Evolutionary conservation across 164 flowering plant genomes (phyloP), one percentile per base, ranked within the genome.

Genomic region (Houttuynia cordata): DNA sequence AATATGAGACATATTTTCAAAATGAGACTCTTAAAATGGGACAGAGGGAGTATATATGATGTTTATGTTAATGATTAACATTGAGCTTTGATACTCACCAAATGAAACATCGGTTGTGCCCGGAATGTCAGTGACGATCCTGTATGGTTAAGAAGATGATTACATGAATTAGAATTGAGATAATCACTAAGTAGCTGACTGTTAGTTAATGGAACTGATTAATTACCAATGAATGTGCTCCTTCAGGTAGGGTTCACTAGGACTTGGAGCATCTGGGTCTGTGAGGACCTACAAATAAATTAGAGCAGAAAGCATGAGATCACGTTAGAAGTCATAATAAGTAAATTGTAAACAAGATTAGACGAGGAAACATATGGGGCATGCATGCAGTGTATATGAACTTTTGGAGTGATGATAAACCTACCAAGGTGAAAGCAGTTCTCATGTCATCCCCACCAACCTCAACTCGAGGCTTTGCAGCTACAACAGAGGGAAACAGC

Each of bases 251-350:
- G 97, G 95, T 57, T 87, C 92, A 64, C 97, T 90, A 24, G 95
- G 94, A 63, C 91, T 86, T 63, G 94, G 94, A 69, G 82, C 92
- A 83, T 90, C 97, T 41, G 94, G 94, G 71, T 90, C 88, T 65
- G 90, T 87, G 90, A 89, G 81, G 21, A 89, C 67, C 96, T 88
- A 75, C 63, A 67, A 4, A 14, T 53, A 10, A 20, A 20, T 22
- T 20, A 18, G 22, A 20, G 4, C 4, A 53, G 8, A 18, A 23
- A 53, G n/a, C 37, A 30, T 30, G 37, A 30, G 37, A 30, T 2
- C 4, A 30, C 2, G 6, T 30, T 30, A 6, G 37, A 30, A 30
- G 37, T 30, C n/a, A n/a, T n/a, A n/a, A n/a, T n/a, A n/a, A n/a
- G 37, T 30, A 6, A 30, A 30, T n/a, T n/a, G 37, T 30, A 30